Evolutionary conservation across 148 eudicot genomes (phyloP).

Genomic region (Limonium bicolor): DNA sequence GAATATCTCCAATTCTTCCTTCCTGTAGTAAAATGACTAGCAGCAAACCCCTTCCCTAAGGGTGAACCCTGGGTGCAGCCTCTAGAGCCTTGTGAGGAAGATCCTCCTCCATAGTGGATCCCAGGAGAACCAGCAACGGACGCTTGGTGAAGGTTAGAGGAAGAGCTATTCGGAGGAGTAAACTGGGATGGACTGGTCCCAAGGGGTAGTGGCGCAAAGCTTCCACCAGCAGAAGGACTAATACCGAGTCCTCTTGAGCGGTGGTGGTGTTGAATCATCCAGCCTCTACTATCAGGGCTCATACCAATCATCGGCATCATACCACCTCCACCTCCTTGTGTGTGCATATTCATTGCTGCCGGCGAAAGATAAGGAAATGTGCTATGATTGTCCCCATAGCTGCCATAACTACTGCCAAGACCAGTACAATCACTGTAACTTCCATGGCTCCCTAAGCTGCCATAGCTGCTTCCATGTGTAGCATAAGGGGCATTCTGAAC

Average conservation of each 20-base stretch:
- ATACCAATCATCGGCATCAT: constrained; percentile 53
- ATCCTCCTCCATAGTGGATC: constrained; percentile 63
- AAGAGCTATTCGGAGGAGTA: constrained; percentile 74
- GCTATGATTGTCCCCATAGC: constrained; percentile 76
- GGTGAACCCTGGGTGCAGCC: constrained; percentile 79
- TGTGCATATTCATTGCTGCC: constrained; percentile 51
- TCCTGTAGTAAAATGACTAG: constrained; percentile 52
- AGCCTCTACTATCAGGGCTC: constrained; percentile 75
- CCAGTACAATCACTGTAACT: constrained; percentile 71
- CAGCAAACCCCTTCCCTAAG: constrained; percentile 54
- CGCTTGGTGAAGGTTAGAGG: too few relatives aligned
- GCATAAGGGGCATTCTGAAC: constrained; percentile 47
- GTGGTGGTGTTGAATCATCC: constrained; percentile 45
- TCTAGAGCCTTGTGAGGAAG: constrained; percentile 78
- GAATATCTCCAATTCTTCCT: constrained; percentile 56
- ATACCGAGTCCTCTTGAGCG: constrained; percentile 62
- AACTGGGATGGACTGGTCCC: constrained; percentile 98
- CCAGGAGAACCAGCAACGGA: constrained; percentile 75
- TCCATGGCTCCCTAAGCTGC: constrained; percentile 94
- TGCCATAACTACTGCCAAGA: constrained; percentile 81
- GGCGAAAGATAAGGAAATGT: constrained; percentile 70
- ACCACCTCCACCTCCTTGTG: constrained; percentile 51
- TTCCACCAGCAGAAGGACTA: constrained; percentile 65
- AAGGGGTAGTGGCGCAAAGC: constrained; percentile 75
- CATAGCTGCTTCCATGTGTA: constrained; percentile 79